Percentiles rank a stretch among this genome's conserved stretches.
Evolutionary conservation across 768 basidiomycete genomes (phyloP).

Genomic region (Strobilomyces dryophilus): DNA sequence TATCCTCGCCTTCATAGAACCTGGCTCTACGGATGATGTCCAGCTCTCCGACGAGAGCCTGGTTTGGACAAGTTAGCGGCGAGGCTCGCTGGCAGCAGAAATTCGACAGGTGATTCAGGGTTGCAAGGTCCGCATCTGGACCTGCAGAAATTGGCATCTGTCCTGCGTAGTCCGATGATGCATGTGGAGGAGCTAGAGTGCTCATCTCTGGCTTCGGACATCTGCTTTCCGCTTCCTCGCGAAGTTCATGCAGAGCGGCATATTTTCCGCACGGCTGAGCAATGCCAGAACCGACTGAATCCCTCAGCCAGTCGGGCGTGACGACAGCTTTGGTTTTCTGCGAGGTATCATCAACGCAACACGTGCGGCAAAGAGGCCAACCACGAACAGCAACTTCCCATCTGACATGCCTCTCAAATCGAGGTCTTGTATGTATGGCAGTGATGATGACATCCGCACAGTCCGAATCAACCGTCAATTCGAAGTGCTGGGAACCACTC

Average conservation of each 20-base stretch:
- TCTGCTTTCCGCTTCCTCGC: conserved; percentile 40
- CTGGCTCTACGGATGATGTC: conserved; percentile 54
- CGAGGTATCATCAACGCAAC: background rate
- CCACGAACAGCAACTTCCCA: conserved; percentile 62
- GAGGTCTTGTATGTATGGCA: conserved; percentile 56
- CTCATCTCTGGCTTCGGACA: conserved; percentile 34
- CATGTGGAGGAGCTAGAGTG: background rate
- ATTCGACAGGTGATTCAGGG: conserved; percentile 29
- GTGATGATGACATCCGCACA: conserved; percentile 68
- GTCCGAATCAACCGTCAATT: conserved; percentile 36
- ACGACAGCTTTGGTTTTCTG: conserved; percentile 67
- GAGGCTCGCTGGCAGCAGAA: conserved; percentile 63
- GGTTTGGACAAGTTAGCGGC: conserved; percentile 67
- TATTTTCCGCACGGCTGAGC: conserved; percentile 52
- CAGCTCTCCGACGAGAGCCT: conserved; percentile 55
- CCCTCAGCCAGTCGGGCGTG: conserved; percentile 65
- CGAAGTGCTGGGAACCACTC: conserved; percentile 17
- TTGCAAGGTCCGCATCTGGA: conserved; percentile 18
- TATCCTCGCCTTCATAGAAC: conserved; percentile 60
- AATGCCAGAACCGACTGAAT: conserved; percentile 45
- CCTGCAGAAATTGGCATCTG: conserved; percentile 12
- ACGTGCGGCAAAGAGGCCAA: background rate
- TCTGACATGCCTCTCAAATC: conserved; percentile 65
- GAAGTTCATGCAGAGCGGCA: conserved; percentile 50
- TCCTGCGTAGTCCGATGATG: background rate